These are phyloP conservation scores for Gonium pectorale DNA, from an alignment of 139 green algal species.

Conservation along the genomic window DNA sequence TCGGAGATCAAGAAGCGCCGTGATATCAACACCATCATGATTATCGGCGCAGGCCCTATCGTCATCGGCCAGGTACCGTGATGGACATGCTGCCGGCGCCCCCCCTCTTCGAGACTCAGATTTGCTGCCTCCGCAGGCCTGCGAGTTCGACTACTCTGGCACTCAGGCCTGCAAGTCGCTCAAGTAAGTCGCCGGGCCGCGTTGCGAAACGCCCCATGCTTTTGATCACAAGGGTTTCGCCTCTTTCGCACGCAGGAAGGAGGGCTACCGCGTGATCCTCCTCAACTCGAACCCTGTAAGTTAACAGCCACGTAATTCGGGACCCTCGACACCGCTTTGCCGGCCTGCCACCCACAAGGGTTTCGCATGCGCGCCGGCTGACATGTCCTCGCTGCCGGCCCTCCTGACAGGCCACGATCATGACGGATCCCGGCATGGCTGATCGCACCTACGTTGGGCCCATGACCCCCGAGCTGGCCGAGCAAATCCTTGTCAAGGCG, in stretches of 20 bases:
- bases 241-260: constrained; percentile 70
- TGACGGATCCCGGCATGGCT: constrained; percentile 98
- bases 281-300: constrained; percentile 97
- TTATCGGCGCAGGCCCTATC: constrained; percentile 96
- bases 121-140: constrained; percentile 80
- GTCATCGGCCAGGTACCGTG: constrained; percentile 94
- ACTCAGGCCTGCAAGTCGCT: constrained; percentile 99
- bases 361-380: constrained; percentile 5
- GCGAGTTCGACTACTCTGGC: constrained; percentile 99
- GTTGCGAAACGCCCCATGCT: no score
- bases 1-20: constrained; percentile 75
- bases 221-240: constrained; percentile 42
- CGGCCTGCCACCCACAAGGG: not conserved
- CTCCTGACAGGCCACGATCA: constrained; percentile 93
- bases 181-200: no score
- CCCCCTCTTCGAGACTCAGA: no score
- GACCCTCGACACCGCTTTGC: no score
- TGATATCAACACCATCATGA: constrained; percentile 81
- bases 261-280: constrained; percentile 97
- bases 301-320: no score
- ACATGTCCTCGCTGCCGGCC: not conserved
- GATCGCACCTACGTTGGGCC: constrained; percentile 97
- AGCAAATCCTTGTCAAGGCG: constrained; percentile 87
- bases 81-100: not conserved
- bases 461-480: constrained; percentile 95